phyloP scores from a whole-genome alignment of 2,329 filamentous ascomycete genomes.

The Xenoacremonium recifei region DNA sequence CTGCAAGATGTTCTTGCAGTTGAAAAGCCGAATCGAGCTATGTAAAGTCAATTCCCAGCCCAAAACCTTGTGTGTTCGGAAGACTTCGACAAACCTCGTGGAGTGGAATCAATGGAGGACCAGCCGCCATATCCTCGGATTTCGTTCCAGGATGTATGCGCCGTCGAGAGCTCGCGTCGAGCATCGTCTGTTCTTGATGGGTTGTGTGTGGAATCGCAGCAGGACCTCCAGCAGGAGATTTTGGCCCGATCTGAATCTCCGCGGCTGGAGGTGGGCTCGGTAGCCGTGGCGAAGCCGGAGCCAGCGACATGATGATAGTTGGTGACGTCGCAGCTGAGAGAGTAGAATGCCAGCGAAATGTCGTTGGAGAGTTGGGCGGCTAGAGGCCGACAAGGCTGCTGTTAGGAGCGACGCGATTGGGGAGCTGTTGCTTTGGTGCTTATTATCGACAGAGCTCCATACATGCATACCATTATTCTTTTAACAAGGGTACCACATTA shows the following conservation, averaged over 20 bases:
- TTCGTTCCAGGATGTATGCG: conserved; percentile 91
- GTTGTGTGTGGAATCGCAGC: conserved; percentile 55
- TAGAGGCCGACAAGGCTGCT: neutral
- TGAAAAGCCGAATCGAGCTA: conserved; percentile 97
- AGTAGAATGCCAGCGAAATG: conserved; percentile 6
- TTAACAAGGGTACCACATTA: neutral
- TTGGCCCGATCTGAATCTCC: conserved; percentile 85
- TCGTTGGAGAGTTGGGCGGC: conserved; percentile 7
- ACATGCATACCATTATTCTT: conserved; percentile 20
- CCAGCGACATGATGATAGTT: conserved; percentile 48
- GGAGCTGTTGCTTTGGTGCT: conserved; percentile 9
- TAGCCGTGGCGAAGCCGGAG: conserved; percentile 83
- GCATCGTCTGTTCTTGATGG: conserved; percentile 61
- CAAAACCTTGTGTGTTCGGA: neutral
- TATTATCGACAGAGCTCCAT: conserved; percentile 14
- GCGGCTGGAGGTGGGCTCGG: conserved; percentile 93
- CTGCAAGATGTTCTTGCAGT: conserved; percentile 93
- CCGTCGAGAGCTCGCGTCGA: conserved; percentile 73
- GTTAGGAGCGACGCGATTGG: neutral
- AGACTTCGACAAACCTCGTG: conserved; percentile 62
- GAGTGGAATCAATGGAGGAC: conserved; percentile 83
- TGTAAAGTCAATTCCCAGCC: conserved; percentile 15
- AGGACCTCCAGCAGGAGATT: conserved; percentile 65
- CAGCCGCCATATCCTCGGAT: conserved; percentile 87
- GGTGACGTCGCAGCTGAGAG: conserved; percentile 7